Conservation (phyloP, 2,329 filamentous ascomycete genomes). For the Epichloe glyceriae region DNA sequence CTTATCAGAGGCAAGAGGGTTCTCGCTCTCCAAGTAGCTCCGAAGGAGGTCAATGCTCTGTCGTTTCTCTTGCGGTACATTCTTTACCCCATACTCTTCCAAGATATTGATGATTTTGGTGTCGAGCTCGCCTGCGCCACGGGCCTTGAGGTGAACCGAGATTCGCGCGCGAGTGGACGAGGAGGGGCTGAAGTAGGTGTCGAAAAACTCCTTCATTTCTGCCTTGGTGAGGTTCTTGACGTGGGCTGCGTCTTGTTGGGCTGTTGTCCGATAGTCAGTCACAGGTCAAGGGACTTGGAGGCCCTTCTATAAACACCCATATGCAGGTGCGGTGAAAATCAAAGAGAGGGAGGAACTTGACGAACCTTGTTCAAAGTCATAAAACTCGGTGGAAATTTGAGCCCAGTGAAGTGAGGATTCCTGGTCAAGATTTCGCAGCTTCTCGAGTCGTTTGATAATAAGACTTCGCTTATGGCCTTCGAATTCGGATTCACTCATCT, state of each 20-base stretch:
- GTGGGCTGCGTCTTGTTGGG: constrained; percentile 61
- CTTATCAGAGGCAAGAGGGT: constrained; percentile 36
- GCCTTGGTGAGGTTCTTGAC: constrained; percentile 64
- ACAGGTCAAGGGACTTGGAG: no score
- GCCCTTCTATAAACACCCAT: no score
- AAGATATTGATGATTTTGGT: constrained; percentile 30
- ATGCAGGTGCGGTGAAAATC: background rate
- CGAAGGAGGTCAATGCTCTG: constrained; percentile 38
- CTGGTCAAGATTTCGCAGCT: constrained; percentile 79
- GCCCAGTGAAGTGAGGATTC: constrained; percentile 75
- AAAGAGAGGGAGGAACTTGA: constrained; percentile 7
- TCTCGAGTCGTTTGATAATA: constrained; percentile 76
- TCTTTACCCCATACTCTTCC: constrained; percentile 21
- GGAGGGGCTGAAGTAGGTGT: constrained; percentile 58
- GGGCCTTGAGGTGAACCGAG: constrained; percentile 70
- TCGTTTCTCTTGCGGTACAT: constrained; percentile 27
- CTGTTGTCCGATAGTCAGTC: constrained; percentile 24
- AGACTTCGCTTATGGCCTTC: constrained; percentile 84
- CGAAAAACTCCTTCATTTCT: constrained; percentile 71
- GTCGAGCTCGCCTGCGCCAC: constrained; percentile 38
- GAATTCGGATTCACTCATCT: constrained; percentile 75
- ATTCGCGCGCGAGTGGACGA: constrained; percentile 70
- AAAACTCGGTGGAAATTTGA: constrained; percentile 74
- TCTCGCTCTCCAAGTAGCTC: constrained; percentile 34
- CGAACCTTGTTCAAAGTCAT: constrained; percentile 78